Percentiles rank a stretch among this genome's conserved stretches.
phyloP scores from a whole-genome alignment of 73 alveolate species.

The Uronychia setigera region DNA sequence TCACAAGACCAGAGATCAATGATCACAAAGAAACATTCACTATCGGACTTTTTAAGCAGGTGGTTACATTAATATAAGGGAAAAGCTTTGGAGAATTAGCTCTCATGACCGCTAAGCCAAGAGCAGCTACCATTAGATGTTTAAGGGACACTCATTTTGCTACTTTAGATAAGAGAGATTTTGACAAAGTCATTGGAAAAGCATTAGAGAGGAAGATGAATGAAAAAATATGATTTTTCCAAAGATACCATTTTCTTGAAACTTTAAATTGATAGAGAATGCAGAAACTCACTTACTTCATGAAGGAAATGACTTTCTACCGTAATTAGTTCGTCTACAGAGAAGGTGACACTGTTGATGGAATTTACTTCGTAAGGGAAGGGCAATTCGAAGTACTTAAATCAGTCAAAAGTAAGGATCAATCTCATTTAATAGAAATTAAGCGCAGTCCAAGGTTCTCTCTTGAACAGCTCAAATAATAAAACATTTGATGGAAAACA shows the following conservation, averaged over 20 bases:
- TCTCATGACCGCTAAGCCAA: constrained; percentile 28
- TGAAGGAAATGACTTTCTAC: constrained; percentile 9
- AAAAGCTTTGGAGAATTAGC: constrained; percentile 56
- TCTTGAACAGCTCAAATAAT: neutral
- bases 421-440: neutral
- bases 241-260: constrained; percentile 4
- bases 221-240: constrained; percentile 26
- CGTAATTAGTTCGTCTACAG: constrained; percentile 23
- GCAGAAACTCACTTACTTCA: constrained; percentile 12
- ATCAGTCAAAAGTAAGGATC: constrained; percentile 16
- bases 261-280: constrained; percentile 8
- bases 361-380: constrained; percentile 36
- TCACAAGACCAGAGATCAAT: neutral
- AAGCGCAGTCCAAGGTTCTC: neutral
- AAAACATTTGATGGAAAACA: neutral
- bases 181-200: constrained; percentile 39
- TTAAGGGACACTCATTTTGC: constrained; percentile 20
- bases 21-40: neutral
- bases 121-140: constrained; percentile 51
- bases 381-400: constrained; percentile 50
- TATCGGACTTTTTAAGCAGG: constrained; percentile 22
- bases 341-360: constrained; percentile 23
- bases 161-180: constrained; percentile 10
- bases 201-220: constrained; percentile 13
- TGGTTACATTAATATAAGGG: constrained; percentile 32